These are phyloP conservation scores for Galerina sulciceps DNA, from an alignment of 768 basidiomycete species.

Conservation along the genomic window DNA sequence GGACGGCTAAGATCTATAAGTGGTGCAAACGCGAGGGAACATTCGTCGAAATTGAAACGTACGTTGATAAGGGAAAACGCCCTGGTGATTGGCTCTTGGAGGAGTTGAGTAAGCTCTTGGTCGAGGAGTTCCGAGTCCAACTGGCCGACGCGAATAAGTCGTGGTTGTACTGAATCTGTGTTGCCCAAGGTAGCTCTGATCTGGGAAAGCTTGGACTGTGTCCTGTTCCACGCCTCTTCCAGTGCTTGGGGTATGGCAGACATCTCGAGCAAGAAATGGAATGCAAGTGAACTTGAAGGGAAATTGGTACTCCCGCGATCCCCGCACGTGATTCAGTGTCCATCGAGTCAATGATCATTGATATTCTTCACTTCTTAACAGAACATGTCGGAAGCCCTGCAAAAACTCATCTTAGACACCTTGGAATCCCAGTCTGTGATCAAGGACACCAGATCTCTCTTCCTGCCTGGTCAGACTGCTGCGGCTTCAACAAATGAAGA, in stretches of 20 bases:
- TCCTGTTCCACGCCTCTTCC: slow-evolving; percentile 69
- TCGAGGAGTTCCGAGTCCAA: slow-evolving; percentile 92
- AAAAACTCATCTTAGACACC: slow-evolving; percentile 77
- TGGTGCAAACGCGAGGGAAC: background rate
- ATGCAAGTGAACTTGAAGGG: background rate
- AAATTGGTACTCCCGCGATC: background rate
- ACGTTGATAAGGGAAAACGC: slow-evolving; percentile 74
- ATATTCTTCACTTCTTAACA: slow-evolving; percentile 8
- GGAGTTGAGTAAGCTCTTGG: slow-evolving; percentile 79
- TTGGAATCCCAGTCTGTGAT: slow-evolving; percentile 62
- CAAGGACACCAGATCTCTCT: slow-evolving; percentile 69
- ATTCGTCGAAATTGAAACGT: slow-evolving; percentile 24
- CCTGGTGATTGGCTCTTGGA: slow-evolving; percentile 81
- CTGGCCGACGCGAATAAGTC: slow-evolving; percentile 84
- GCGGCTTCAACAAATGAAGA: slow-evolving; percentile 71
- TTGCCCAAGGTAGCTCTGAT: slow-evolving; percentile 46
- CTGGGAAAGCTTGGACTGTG: slow-evolving; percentile 55
- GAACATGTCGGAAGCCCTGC: slow-evolving; percentile 75
- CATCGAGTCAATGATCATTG: slow-evolving; percentile 16
- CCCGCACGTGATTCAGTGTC: slow-evolving; percentile 9
- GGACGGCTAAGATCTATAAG: slow-evolving; percentile 46
- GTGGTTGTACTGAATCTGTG: slow-evolving; percentile 33
- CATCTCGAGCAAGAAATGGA: slow-evolving; percentile 24
- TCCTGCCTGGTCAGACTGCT: slow-evolving; percentile 63
- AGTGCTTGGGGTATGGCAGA: slow-evolving; percentile 33